These are phyloP conservation scores for Penicillium paradoxum DNA, from an alignment of 495 filamentous ascomycete genomes.

Conservation along the genomic window DNA sequence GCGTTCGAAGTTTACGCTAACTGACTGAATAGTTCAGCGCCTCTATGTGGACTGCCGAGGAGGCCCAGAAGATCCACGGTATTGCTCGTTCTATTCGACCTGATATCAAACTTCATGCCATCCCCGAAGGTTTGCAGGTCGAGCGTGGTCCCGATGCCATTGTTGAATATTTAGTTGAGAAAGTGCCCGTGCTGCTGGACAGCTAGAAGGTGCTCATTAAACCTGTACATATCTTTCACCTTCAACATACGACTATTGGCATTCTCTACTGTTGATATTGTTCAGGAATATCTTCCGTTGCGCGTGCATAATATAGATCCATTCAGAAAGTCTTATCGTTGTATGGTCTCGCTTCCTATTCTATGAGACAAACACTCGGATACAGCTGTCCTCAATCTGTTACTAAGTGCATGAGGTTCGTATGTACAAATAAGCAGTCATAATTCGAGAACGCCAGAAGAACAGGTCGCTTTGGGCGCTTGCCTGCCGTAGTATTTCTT, in stretches of 20 bases:
- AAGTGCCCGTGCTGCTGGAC: slow-evolving; percentile 50
- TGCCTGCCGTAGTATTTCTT: no score
- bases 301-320: no score
- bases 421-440: no score
- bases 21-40: slow-evolving; percentile 52
- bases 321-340: no score
- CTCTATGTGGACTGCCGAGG: slow-evolving; percentile 62
- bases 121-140: slow-evolving; percentile 60
- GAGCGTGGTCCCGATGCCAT: slow-evolving; percentile 60
- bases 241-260: not conserved
- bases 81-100: slow-evolving; percentile 50
- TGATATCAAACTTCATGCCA: slow-evolving; percentile 53
- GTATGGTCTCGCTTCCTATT: no score
- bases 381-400: no score
- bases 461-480: no score
- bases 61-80: slow-evolving; percentile 50
- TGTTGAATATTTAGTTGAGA: slow-evolving; percentile 58
- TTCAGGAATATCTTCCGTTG: not conserved
- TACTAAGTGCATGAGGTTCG: no score
- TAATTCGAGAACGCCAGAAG: no score
- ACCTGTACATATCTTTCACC: not conserved
- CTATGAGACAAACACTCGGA: no score
- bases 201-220: slow-evolving; percentile 17
- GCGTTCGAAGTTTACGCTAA: slow-evolving; percentile 4
- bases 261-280: not conserved